Evolutionary conservation across 345 rosid genomes (phyloP).

Genomic region (Citrus cavaleriei): DNA sequence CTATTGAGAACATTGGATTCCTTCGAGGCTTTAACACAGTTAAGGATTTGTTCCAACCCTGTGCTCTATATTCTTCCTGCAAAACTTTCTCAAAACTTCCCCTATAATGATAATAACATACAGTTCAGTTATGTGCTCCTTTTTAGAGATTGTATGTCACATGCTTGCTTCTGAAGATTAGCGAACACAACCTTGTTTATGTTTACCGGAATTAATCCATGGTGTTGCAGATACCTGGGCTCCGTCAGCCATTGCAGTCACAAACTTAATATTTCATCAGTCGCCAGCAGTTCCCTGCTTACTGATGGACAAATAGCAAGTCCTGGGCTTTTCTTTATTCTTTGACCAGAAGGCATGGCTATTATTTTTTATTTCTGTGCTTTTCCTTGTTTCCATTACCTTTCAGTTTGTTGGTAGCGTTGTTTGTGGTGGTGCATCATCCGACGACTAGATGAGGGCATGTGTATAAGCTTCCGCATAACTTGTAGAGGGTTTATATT

Average conservation of each 20-base stretch:
- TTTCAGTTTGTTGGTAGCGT: neutral
- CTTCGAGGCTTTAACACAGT: neutral
- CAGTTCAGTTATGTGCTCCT: neutral
- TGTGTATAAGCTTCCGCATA: neutral
- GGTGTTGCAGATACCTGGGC: constrained; percentile 53
- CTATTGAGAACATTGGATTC: neutral
- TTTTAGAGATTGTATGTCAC: neutral
- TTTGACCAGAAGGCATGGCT: neutral
- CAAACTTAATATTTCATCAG: neutral
- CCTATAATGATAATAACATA: no score
- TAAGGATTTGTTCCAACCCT: neutral
- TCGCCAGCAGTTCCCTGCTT: neutral
- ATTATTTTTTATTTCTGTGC: neutral
- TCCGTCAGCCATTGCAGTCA: constrained; percentile 20
- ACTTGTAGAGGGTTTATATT: neutral
- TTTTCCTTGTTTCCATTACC: neutral
- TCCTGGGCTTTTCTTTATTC: neutral
- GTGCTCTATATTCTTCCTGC: neutral
- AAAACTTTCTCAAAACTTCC: neutral
- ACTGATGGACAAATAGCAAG: neutral
- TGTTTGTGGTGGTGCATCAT: neutral
- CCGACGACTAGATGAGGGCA: no score
- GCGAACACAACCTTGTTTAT: neutral
- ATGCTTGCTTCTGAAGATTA: neutral
- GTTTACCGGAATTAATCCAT: no score